phyloP scores from a whole-genome alignment of 2,329 filamentous ascomycete species.

The Neopestalotiopsis sp. region DNA sequence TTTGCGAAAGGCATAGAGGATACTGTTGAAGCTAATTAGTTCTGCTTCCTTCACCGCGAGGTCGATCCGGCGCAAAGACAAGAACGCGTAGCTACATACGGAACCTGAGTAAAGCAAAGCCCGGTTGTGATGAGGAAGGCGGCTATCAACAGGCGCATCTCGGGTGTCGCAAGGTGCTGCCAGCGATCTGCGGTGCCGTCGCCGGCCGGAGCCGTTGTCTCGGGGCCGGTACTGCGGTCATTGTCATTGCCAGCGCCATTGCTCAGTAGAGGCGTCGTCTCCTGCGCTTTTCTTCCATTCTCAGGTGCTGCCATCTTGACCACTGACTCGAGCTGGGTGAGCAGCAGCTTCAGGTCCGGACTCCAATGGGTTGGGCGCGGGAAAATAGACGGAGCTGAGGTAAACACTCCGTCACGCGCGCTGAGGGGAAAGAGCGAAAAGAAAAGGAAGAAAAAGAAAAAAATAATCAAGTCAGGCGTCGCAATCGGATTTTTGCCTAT shows the following conservation, averaged over 20 bases:
- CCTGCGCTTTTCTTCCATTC: conserved; percentile 16
- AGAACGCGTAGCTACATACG: conserved; percentile 23
- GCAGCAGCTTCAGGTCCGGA: background rate
- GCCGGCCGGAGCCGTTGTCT: conserved; percentile 16
- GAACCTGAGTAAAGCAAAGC: conserved; percentile 31
- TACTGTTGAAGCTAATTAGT: conserved; percentile 29
- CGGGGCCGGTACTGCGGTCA: background rate
- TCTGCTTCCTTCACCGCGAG: background rate
- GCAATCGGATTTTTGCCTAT: background rate
- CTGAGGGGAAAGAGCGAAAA: background rate
- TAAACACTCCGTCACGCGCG: background rate
- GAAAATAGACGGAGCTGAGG: background rate
- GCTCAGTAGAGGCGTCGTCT: conserved; percentile 29
- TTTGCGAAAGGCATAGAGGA: conserved; percentile 69
- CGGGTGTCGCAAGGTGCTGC: conserved; percentile 21
- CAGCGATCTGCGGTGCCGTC: background rate
- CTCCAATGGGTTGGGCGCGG: background rate
- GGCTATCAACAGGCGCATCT: conserved; percentile 24
- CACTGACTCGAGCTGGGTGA: background rate
- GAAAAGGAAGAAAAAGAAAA: background rate
- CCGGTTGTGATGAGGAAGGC: conserved; percentile 30
- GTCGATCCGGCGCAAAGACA: background rate
- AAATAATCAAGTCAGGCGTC: background rate
- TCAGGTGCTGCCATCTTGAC: conserved; percentile 22
- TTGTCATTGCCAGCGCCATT: conserved; percentile 17